phyloP scores from a whole-genome alignment of 1,284 basidiomycete species.

The Fomitopsis palustris region DNA sequence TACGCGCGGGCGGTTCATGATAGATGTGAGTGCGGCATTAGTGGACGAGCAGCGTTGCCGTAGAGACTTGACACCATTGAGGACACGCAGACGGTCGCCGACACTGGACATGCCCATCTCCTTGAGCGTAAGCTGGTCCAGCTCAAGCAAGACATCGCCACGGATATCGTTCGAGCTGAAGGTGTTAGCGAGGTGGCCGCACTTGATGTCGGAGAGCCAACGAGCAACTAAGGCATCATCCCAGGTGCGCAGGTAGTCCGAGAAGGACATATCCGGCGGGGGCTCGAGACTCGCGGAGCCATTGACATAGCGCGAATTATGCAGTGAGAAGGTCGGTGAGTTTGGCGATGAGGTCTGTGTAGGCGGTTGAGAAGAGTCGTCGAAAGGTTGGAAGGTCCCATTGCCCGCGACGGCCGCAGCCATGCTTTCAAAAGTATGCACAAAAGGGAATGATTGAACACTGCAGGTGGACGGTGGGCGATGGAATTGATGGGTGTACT shows the following conservation, averaged over 20 bases:
- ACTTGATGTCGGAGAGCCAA: slow-evolving; percentile 74
- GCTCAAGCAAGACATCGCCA: slow-evolving; percentile 83
- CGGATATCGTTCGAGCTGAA: slow-evolving; percentile 87
- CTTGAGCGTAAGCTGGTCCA: slow-evolving; percentile 81
- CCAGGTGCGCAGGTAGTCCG: slow-evolving; percentile 68
- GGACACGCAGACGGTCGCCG: slow-evolving; percentile 84
- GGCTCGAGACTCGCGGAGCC: slow-evolving; percentile 43
- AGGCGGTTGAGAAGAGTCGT: slow-evolving; percentile 35
- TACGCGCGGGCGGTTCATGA: slow-evolving; percentile 20
- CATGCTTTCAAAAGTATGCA: slow-evolving; percentile 19
- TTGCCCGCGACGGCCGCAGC: slow-evolving; percentile 39
- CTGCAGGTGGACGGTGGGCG: neutral
- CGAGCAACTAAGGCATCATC: slow-evolving; percentile 63
- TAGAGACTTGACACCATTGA: slow-evolving; percentile 80
- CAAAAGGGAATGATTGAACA: neutral
- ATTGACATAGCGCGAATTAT: slow-evolving; percentile 32
- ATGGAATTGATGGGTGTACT: neutral
- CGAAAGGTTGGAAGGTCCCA: slow-evolving; percentile 34
- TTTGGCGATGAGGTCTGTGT: slow-evolving; percentile 51
- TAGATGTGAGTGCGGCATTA: slow-evolving; percentile 23
- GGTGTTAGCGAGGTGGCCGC: slow-evolving; percentile 60
- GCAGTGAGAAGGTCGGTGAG: slow-evolving; percentile 38
- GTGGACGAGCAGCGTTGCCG: slow-evolving; percentile 50
- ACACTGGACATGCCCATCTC: slow-evolving; percentile 88
- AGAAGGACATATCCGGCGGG: slow-evolving; percentile 53